These are phyloP conservation scores for Gracilaria caudata DNA, from an alignment of 23 red algal species.

Conservation along the genomic window DNA sequence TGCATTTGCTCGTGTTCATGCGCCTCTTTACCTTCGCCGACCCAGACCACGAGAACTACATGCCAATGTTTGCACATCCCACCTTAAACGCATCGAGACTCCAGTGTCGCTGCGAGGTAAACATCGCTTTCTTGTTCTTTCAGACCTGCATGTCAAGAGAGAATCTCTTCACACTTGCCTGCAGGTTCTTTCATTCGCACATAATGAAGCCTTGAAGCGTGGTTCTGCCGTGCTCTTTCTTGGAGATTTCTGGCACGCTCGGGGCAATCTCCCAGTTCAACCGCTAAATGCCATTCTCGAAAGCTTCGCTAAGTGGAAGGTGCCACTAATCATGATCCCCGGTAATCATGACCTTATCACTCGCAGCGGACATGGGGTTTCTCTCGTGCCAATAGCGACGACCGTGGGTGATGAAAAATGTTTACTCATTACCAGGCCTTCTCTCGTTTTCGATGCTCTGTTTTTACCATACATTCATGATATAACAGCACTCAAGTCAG, in stretches of 20 bases:
- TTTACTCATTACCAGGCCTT: slow-evolving; percentile 67
- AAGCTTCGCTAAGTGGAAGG: slow-evolving; percentile 49
- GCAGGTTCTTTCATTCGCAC: slow-evolving; percentile 58
- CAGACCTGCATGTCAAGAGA: slow-evolving; percentile 81
- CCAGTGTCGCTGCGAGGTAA: slow-evolving; percentile 29
- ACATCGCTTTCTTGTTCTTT: slow-evolving; percentile 72
- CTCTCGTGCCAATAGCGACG: slow-evolving; percentile 75
- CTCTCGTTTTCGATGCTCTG: slow-evolving; percentile 63
- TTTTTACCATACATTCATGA: slow-evolving; percentile 83
- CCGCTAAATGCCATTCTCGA: slow-evolving; percentile 74
- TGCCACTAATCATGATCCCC: slow-evolving; percentile 82
- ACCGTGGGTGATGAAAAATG: slow-evolving; percentile 37
- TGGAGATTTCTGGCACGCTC: slow-evolving; percentile 88
- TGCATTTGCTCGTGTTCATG: slow-evolving; percentile 17
- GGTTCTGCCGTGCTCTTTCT: slow-evolving; percentile 83
- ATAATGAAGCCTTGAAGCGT: slow-evolving; percentile 54
- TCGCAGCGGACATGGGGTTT: slow-evolving; percentile 74
- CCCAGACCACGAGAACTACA: background rate
- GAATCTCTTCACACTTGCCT: slow-evolving; percentile 68
- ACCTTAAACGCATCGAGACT: slow-evolving; percentile 28
- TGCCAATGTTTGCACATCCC: slow-evolving; percentile 22
- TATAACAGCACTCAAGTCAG: slow-evolving; percentile 11
- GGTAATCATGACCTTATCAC: slow-evolving; percentile 89
- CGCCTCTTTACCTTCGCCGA: slow-evolving; percentile 9
- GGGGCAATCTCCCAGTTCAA: slow-evolving; percentile 77